Percentiles rank a stretch among this genome's conserved stretches.
phyloP scores from a whole-genome alignment of 352 stramenopile species.

The Heterotrichella gracilis region DNA sequence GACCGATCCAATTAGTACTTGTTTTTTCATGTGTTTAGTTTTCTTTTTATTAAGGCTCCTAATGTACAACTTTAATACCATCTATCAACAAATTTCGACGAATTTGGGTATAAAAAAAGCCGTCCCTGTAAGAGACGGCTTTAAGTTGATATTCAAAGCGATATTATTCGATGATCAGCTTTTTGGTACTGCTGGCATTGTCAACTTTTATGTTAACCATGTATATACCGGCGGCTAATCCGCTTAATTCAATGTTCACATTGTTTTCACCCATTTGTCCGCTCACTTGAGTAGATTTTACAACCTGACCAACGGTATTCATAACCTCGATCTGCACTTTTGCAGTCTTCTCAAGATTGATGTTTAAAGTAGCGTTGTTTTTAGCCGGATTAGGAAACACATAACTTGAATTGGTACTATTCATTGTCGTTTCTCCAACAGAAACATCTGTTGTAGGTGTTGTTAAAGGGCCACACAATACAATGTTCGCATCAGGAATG shows the following conservation, averaged over 20 bases:
- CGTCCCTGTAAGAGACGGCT: too few relatives aligned
- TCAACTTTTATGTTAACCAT: background rate
- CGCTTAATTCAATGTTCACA: background rate
- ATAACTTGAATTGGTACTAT: background rate
- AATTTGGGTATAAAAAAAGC: too few relatives aligned
- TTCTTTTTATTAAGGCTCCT: background rate
- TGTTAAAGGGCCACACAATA: too few relatives aligned
- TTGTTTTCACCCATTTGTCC: background rate
- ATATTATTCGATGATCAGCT: slow-evolving; percentile 3
- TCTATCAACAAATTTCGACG: too few relatives aligned
- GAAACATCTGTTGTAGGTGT: too few relatives aligned
- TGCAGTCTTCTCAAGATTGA: background rate
- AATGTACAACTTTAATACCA: too few relatives aligned
- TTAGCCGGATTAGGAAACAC: background rate
- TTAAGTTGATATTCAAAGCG: too few relatives aligned
- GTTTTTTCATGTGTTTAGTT: background rate
- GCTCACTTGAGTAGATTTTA: background rate
- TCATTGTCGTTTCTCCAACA: background rate
- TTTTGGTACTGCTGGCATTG: background rate
- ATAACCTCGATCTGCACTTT: background rate
- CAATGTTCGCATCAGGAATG: too few relatives aligned
- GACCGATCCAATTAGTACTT: background rate
- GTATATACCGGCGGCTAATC: background rate
- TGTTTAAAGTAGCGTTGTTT: background rate
- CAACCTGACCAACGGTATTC: background rate